phyloP scores from a whole-genome alignment of 2,329 filamentous ascomycete species.

The Penicillium oxalicum region DNA sequence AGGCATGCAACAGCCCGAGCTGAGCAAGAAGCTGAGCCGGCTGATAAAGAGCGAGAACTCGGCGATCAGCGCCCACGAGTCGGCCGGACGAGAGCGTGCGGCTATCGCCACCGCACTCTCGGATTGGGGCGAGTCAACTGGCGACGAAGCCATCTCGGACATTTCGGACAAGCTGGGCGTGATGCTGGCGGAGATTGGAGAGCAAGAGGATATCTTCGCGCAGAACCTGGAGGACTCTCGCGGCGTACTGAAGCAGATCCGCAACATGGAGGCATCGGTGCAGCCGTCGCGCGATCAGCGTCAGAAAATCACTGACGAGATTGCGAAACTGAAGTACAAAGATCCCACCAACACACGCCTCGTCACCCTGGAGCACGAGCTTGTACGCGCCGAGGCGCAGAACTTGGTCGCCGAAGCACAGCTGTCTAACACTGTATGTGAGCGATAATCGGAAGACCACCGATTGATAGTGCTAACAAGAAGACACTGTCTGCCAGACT shows the following conservation, averaged over 20 bases:
- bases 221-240: constrained; percentile 82
- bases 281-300: constrained; percentile 87
- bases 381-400: constrained; percentile 92
- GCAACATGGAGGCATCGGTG: constrained; percentile 92
- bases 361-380: constrained; percentile 85
- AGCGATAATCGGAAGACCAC: too few species aligned
- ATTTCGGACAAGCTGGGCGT: constrained; percentile 95
- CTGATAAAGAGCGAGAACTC: constrained; percentile 95
- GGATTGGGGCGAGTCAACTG: constrained; percentile 91
- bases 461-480: constrained; percentile 4
- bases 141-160: constrained; percentile 80
- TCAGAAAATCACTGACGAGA: constrained; percentile 84
- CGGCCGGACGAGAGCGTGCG: constrained; percentile 75
- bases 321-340: constrained; percentile 83
- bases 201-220: constrained; percentile 86
- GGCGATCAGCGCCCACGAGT: constrained; percentile 76
- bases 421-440: constrained; percentile 80
- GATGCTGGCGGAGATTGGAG: constrained; percentile 82
- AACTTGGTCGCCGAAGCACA: constrained; percentile 94
- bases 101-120: constrained; percentile 85
- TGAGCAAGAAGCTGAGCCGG: constrained; percentile 80
- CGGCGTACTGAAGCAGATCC: constrained; percentile 76
- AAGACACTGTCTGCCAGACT: constrained; percentile 51
- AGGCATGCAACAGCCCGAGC: constrained; percentile 75
- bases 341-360: constrained; percentile 79